Percentiles rank a stretch among this genome's conserved stretches.
phyloP scores from a whole-genome alignment of 768 basidiomycete species.

The Calocera viscosa region DNA sequence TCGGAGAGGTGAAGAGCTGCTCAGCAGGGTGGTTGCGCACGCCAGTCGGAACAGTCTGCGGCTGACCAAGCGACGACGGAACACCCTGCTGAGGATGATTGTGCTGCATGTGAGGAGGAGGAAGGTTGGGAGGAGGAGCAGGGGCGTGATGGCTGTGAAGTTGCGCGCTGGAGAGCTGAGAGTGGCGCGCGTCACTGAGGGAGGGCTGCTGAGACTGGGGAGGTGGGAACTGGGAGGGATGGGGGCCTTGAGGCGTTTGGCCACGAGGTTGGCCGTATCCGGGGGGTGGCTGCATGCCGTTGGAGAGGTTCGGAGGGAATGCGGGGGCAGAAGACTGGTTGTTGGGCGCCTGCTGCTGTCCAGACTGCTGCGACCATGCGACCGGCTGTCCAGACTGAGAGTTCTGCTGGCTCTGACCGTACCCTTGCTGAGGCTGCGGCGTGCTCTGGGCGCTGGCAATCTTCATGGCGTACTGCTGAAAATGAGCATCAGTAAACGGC shows the following conservation, averaged over 20 bases:
- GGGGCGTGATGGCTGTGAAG: neutral
- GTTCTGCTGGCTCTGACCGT: neutral
- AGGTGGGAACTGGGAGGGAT: slow-evolving; percentile 7
- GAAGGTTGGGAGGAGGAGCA: slow-evolving; percentile 11
- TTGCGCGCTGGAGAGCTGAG: slow-evolving; percentile 5
- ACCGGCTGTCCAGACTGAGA: neutral
- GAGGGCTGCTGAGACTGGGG: slow-evolving; percentile 10
- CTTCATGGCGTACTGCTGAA: slow-evolving; percentile 12
- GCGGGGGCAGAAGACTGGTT: neutral
- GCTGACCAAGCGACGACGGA: slow-evolving; percentile 44
- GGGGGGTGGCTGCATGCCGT: slow-evolving; percentile 1
- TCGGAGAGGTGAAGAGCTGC: slow-evolving; percentile 82
- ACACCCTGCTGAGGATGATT: slow-evolving; percentile 25
- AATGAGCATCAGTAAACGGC: neutral
- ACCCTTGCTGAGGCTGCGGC: neutral
- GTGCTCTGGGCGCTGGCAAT: neutral
- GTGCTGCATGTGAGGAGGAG: slow-evolving; percentile 5
- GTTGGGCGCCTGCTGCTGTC: neutral
- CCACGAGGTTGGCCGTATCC: slow-evolving; percentile 5
- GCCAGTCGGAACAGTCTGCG: neutral
- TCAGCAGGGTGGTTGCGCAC: slow-evolving; percentile 48
- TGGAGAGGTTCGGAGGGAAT: neutral
- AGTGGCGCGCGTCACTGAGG: neutral
- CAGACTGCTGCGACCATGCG: neutral
- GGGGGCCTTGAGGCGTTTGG: slow-evolving; percentile 10